These are phyloP conservation scores for Glebionis coronaria DNA, from an alignment of 129 eudicot genomes.

Conservation along the genomic window DNA sequence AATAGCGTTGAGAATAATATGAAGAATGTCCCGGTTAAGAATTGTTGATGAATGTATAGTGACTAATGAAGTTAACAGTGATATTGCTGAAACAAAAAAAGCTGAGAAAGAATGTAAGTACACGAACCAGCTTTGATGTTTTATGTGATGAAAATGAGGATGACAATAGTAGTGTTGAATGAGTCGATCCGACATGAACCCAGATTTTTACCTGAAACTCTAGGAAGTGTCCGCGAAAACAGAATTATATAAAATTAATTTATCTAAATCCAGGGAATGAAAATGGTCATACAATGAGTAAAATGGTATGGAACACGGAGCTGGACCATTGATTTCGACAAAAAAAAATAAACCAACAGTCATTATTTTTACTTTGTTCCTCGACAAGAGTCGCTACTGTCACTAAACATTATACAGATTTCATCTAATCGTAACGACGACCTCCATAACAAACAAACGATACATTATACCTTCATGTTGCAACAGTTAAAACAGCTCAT, in stretches of 20 bases:
- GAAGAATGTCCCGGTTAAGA: no score
- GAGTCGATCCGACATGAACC: no score
- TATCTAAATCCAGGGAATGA: neutral
- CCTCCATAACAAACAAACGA: neutral
- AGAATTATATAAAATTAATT: neutral
- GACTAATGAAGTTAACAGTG: no score
- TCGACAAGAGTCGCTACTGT: conserved; percentile 6
- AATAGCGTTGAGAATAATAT: no score
- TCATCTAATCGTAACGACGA: conserved; percentile 2
- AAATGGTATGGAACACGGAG: neutral
- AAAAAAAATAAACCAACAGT: conserved; percentile 23
- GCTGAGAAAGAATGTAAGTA: no score
- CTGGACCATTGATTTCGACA: conserved; percentile 23
- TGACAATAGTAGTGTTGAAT: no score
- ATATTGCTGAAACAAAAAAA: no score
- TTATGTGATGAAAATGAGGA: no score
- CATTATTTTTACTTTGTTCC: conserved; percentile 16
- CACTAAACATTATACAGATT: neutral
- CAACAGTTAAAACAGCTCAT: conserved; percentile 4
- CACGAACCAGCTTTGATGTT: no score
- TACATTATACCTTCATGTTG: conserved; percentile 3
- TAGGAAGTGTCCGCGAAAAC: no score
- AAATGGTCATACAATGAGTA: neutral
- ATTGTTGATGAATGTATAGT: no score
- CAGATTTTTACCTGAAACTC: no score